These are phyloP conservation scores for Saksenaea vasiformis DNA, from an alignment of 371 early-diverging fungal genomes.

Conservation along the genomic window DNA sequence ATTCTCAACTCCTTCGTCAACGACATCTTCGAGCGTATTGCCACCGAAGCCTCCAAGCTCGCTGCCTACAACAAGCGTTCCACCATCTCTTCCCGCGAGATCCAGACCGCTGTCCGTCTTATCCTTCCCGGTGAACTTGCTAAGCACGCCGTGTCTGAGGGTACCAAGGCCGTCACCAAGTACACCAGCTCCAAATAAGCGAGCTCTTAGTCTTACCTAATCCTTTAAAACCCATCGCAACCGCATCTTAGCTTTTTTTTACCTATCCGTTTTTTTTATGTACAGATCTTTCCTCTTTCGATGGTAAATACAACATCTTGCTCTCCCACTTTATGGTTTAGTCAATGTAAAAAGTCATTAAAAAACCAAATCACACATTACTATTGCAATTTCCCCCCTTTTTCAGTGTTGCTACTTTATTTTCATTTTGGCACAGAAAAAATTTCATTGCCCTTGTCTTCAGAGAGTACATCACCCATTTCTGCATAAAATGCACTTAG, in stretches of 20 bases:
- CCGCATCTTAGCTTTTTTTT: slow-evolving; percentile 12
- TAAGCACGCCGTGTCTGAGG: slow-evolving; percentile 98
- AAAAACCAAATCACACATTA: slow-evolving; percentile 12
- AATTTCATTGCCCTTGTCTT: slow-evolving; percentile 33
- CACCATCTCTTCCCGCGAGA: slow-evolving; percentile 95
- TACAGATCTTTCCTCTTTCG: slow-evolving; percentile 9
- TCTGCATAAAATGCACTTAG: slow-evolving; percentile 50
- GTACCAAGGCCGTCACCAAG: slow-evolving; percentile 97
- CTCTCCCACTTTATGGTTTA: slow-evolving; percentile 13
- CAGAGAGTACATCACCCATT: slow-evolving; percentile 37
- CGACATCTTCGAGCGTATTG: slow-evolving; percentile 96
- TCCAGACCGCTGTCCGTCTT: slow-evolving; percentile 93
- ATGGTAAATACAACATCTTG: slow-evolving; percentile 5
- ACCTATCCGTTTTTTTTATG: slow-evolving; percentile 25
- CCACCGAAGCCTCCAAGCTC: slow-evolving; percentile 88
- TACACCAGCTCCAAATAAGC: slow-evolving; percentile 84
- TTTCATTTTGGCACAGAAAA: slow-evolving; percentile 46
- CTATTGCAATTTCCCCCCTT: neutral
- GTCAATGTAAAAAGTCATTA: slow-evolving; percentile 15
- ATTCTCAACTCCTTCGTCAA: slow-evolving; percentile 98
- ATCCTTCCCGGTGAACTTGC: slow-evolving; percentile 96
- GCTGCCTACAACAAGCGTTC: slow-evolving; percentile 95
- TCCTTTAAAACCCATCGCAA: neutral
- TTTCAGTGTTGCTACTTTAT: neutral
- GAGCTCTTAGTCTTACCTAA: neutral